Percentiles rank a stretch among this genome's conserved stretches.
Evolutionary conservation across 331 rosid species (phyloP).

Genomic region (Quercus lobata): DNA sequence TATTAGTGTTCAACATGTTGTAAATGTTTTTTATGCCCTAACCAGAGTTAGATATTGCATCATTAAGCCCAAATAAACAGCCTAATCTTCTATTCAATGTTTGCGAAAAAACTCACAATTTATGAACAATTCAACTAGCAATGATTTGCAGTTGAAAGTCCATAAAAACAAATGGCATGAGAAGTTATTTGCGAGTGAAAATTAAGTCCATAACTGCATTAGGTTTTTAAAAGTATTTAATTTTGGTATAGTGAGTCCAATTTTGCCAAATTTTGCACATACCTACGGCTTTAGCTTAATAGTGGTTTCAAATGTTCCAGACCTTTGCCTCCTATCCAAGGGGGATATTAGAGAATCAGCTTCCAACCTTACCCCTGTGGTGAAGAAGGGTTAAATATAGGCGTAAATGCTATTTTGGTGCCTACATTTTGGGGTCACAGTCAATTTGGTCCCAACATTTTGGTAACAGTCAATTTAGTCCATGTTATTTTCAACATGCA

Average conservation of each 20-base stretch:
- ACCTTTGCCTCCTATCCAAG: too few relatives aligned
- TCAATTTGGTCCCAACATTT: too few relatives aligned
- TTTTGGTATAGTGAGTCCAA: not conserved
- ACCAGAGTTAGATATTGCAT: not conserved
- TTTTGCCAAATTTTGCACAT: not conserved
- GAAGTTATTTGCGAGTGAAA: not conserved
- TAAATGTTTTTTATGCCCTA: not conserved
- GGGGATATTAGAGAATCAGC: too few relatives aligned
- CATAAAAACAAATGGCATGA: not conserved
- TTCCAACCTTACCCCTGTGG: too few relatives aligned
- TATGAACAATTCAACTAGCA: not conserved
- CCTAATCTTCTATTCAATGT: not conserved
- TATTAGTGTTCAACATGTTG: not conserved
- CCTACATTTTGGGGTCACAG: too few relatives aligned
- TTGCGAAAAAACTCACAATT: not conserved
- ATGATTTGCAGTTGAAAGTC: not conserved
- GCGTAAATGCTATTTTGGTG: too few relatives aligned
- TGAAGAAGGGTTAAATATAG: too few relatives aligned
- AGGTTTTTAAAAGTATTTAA: not conserved
- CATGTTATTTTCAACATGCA: too few relatives aligned
- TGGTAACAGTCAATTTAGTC: too few relatives aligned
- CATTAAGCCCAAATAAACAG: not conserved
- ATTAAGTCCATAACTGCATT: not conserved
- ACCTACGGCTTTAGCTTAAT: not conserved
- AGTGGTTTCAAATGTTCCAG: not conserved